These are phyloP conservation scores for Lignosus rhinocerotis DNA, from an alignment of 1,284 basidiomycete species.

Conservation along the genomic window DNA sequence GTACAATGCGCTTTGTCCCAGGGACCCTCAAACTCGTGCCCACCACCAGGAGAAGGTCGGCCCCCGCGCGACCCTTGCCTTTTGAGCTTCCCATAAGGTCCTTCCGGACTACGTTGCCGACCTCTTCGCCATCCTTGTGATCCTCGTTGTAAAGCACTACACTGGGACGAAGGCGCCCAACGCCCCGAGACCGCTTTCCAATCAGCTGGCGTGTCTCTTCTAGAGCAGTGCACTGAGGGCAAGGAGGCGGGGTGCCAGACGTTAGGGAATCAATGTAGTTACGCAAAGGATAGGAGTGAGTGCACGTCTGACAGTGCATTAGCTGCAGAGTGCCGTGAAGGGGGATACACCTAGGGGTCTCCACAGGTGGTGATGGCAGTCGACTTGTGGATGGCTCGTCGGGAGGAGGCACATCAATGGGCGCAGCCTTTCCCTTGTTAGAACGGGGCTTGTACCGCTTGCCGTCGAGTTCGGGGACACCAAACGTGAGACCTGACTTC, in stretches of 20 bases:
- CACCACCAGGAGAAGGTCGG: constrained; percentile 87
- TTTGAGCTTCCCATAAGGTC: constrained; percentile 73
- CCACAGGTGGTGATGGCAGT: constrained; percentile 42
- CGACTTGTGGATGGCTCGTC: constrained; percentile 27
- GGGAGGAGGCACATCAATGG: background rate
- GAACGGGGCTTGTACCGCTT: constrained; percentile 51
- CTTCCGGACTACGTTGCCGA: constrained; percentile 76
- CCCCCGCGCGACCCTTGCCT: constrained; percentile 65
- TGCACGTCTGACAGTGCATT: constrained; percentile 84
- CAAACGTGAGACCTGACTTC: constrained; percentile 82
- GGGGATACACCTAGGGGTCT: constrained; percentile 81
- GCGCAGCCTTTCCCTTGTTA: constrained; percentile 24
- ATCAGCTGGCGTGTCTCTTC: constrained; percentile 72
- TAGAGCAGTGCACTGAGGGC: constrained; percentile 75
- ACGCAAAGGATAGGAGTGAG: constrained; percentile 65
- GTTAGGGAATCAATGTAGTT: constrained; percentile 57
- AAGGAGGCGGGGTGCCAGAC: constrained; percentile 69
- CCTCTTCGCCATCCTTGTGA: constrained; percentile 86
- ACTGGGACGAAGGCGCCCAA: constrained; percentile 82
- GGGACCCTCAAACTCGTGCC: constrained; percentile 90
- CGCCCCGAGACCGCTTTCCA: constrained; percentile 80
- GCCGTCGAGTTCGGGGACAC: constrained; percentile 63
- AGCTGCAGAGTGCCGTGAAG: constrained; percentile 85
- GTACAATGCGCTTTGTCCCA: constrained; percentile 90
- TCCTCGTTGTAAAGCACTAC: constrained; percentile 92